These are phyloP conservation scores for Penicillium alfredii DNA, from an alignment of 495 filamentous ascomycete species.

Conservation along the genomic window DNA sequence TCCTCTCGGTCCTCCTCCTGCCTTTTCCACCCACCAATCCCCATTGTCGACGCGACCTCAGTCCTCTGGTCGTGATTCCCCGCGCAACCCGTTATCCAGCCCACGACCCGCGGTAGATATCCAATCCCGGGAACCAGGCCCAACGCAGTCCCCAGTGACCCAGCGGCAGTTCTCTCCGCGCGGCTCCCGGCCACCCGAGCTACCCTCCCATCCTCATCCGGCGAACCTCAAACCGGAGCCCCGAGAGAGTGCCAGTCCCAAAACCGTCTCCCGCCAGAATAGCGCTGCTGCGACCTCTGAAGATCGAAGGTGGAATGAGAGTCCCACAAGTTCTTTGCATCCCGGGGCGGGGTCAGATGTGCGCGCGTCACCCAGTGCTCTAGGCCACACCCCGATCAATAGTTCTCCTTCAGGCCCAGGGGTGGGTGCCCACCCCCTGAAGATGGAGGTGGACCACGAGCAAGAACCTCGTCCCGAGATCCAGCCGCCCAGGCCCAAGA, in stretches of 20 bases:
- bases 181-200: constrained; percentile 28
- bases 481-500: constrained; percentile 31
- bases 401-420: constrained; percentile 26
- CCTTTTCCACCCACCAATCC: constrained; percentile 30
- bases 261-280: constrained; percentile 32
- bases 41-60: constrained; percentile 30
- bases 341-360: constrained; percentile 11
- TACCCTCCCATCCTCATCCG: constrained; percentile 19
- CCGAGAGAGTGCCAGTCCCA: constrained; percentile 41
- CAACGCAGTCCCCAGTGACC: constrained; percentile 26
- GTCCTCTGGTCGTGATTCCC: constrained; percentile 32
- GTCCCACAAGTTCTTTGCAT: constrained; percentile 16
- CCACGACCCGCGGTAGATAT: constrained; percentile 28
- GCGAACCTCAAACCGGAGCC: constrained; percentile 31
- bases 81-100: constrained; percentile 32
- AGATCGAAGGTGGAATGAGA: constrained; percentile 26
- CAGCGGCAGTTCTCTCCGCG: constrained; percentile 22
- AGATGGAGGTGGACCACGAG: constrained; percentile 23
- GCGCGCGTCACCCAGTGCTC: constrained; percentile 14
- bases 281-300: constrained; percentile 22
- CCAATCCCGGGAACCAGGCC: constrained; percentile 17
- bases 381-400: constrained; percentile 20
- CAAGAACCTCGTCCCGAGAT: constrained; percentile 11
- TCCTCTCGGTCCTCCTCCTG: constrained; percentile 41
- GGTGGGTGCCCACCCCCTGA: constrained; percentile 15